Conservation (phyloP, 2,329 filamentous ascomycete species). For the Epichloe sibirici region DNA sequence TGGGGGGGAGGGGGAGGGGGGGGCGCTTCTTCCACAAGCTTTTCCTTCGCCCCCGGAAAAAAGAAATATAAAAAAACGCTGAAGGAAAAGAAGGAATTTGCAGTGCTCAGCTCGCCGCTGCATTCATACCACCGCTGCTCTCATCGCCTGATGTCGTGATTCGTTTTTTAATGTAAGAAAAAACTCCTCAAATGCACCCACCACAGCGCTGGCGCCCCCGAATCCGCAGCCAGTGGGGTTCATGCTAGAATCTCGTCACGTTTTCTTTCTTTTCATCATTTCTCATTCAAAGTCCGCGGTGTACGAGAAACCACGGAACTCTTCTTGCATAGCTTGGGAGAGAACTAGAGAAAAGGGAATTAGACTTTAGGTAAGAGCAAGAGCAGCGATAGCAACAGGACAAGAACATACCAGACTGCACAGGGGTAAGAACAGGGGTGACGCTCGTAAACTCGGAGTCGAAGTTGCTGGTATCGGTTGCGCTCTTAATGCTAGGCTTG, state of each 20-base stretch:
- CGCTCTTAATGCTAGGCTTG: constrained; percentile 75
- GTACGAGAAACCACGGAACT: constrained; percentile 98
- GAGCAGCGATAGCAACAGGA: background rate
- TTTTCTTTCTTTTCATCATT: background rate
- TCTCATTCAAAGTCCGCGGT: constrained; percentile 73
- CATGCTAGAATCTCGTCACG: constrained; percentile 5
- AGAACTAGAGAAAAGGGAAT: constrained; percentile 48
- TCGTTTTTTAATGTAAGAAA: background rate
- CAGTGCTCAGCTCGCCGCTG: background rate
- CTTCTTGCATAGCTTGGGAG: constrained; percentile 97
- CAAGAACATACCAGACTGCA: constrained; percentile 73
- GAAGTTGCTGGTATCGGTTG: constrained; percentile 99
- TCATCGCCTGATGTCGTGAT: background rate
- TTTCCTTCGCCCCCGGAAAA: background rate
- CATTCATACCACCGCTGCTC: background rate
- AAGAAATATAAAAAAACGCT: background rate
- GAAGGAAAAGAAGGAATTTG: background rate
- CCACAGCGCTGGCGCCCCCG: background rate
- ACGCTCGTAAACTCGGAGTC: constrained; percentile 98
- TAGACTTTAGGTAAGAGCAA: constrained; percentile 12
- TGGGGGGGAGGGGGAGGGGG: too few relatives aligned
- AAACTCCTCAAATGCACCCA: constrained; percentile 1
- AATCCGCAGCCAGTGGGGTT: background rate
- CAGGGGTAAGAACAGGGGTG: constrained; percentile 90
- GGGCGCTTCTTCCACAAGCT: background rate